Evolutionary conservation across 1,284 basidiomycete species (phyloP).

Genomic region (Microbotryum intermedium): DNA sequence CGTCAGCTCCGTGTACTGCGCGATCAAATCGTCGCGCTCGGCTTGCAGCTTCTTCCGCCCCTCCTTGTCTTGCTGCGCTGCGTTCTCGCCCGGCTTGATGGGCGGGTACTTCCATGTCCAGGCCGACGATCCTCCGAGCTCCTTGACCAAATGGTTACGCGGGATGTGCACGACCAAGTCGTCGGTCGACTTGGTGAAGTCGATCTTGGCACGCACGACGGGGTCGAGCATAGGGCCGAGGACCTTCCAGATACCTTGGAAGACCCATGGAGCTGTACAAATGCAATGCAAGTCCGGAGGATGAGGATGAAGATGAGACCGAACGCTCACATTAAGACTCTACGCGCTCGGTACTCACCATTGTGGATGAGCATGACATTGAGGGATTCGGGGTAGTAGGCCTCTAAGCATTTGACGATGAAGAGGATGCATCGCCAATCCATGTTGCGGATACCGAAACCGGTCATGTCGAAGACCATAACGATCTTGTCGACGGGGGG

Average conservation of each 20-base stretch:
- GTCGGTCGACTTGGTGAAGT: constrained; percentile 33
- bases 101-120: constrained; percentile 31
- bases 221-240: constrained; percentile 34
- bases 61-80: constrained; percentile 33
- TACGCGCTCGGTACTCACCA: constrained; percentile 6
- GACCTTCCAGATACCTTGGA: constrained; percentile 36
- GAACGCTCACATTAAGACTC: neutral
- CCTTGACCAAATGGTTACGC: constrained; percentile 21
- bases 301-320: neutral
- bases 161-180: constrained; percentile 32
- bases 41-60: constrained; percentile 33
- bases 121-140: constrained; percentile 26
- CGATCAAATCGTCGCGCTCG: constrained; percentile 34
- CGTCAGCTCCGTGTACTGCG: constrained; percentile 36
- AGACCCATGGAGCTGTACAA: constrained; percentile 41
- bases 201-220: constrained; percentile 34
- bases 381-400: constrained; percentile 41
- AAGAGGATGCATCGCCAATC: constrained; percentile 28
- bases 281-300: constrained; percentile 13
- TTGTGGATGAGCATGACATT: constrained; percentile 39
- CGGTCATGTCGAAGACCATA: constrained; percentile 37
- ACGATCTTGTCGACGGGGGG: constrained; percentile 39
- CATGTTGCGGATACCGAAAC: constrained; percentile 26
- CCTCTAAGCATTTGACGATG: constrained; percentile 34
- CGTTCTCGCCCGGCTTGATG: constrained; percentile 36